These are phyloP conservation scores for Exophiala sideris DNA, from an alignment of 2,329 filamentous ascomycete species.

Conservation along the genomic window DNA sequence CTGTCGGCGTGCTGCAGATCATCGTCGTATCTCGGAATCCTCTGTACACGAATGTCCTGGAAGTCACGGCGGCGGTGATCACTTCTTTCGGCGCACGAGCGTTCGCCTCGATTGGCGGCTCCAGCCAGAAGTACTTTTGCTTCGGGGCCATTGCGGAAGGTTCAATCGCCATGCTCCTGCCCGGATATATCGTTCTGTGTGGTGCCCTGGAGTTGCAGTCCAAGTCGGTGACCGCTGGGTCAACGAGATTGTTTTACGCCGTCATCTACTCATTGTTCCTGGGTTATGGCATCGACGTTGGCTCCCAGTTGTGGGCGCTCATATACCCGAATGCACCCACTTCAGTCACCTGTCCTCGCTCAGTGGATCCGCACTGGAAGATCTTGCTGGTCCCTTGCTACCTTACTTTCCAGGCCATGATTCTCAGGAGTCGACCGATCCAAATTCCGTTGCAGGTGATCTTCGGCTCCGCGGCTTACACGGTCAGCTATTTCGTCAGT, in stretches of 20 bases:
- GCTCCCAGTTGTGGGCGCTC: neutral
- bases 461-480: slow-evolving; percentile 1
- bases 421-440: neutral
- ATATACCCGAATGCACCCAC: neutral
- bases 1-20: neutral
- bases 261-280: slow-evolving; percentile 2
- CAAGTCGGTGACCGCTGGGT: slow-evolving; percentile 1
- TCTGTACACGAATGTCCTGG: neutral
- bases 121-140: neutral
- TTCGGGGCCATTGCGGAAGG: slow-evolving; percentile 1
- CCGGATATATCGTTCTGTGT: slow-evolving; percentile 1
- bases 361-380: neutral
- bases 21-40: neutral
- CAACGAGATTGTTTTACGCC: neutral
- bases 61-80: neutral
- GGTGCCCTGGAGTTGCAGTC: slow-evolving; percentile 2
- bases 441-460: neutral
- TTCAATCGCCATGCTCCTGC: neutral
- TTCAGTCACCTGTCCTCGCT: neutral
- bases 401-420: neutral
- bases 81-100: slow-evolving; percentile 1
- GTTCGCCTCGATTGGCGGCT: neutral
- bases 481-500: neutral
- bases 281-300: neutral
- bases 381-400: neutral